Percentiles rank a stretch among this genome's conserved stretches.
Conservation (phyloP, 2,329 filamentous ascomycete genomes). For the Trichoderma atroviride region DNA sequence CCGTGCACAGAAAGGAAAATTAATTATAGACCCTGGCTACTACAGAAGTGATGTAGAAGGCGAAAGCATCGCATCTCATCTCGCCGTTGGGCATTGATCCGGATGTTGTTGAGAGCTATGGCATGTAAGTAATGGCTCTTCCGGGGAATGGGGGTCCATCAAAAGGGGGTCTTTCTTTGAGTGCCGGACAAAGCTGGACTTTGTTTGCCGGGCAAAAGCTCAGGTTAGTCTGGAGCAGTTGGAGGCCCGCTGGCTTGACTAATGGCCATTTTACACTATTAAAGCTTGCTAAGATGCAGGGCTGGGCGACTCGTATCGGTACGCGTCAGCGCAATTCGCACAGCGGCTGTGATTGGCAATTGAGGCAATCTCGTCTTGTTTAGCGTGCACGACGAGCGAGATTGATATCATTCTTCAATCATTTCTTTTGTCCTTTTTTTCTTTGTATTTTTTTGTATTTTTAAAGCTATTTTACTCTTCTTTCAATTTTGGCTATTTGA, state of each 20-base stretch:
- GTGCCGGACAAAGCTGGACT: not conserved
- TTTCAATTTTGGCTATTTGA: not conserved
- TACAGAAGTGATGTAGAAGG: not conserved
- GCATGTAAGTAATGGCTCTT: slow-evolving; percentile 19
- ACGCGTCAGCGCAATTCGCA: slow-evolving; percentile 21
- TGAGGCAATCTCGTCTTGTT: slow-evolving; percentile 1
- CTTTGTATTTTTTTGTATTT: not conserved
- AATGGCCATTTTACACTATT: not conserved
- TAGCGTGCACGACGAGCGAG: slow-evolving; percentile 5
- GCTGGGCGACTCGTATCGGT: slow-evolving; percentile 7
- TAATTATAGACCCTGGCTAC: not conserved
- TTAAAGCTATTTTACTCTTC: not conserved
- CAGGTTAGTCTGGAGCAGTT: not conserved
- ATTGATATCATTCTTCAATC: slow-evolving; percentile 13
- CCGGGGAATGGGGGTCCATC: slow-evolving; percentile 1
- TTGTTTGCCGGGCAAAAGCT: not conserved
- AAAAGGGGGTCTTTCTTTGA: slow-evolving; percentile 1
- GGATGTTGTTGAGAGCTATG: not conserved
- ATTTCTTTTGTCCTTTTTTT: slow-evolving; percentile 4
- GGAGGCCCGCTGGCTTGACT: not conserved
- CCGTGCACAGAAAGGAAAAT: not conserved
- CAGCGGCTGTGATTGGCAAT: not conserved
- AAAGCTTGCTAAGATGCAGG: not conserved
- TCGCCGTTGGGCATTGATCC: not conserved
- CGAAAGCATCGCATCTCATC: slow-evolving; percentile 3